Evolutionary conservation across 225 moss, liverwort and hornwort species (phyloP).

Genomic region (Thuidium tamariscinum): DNA sequence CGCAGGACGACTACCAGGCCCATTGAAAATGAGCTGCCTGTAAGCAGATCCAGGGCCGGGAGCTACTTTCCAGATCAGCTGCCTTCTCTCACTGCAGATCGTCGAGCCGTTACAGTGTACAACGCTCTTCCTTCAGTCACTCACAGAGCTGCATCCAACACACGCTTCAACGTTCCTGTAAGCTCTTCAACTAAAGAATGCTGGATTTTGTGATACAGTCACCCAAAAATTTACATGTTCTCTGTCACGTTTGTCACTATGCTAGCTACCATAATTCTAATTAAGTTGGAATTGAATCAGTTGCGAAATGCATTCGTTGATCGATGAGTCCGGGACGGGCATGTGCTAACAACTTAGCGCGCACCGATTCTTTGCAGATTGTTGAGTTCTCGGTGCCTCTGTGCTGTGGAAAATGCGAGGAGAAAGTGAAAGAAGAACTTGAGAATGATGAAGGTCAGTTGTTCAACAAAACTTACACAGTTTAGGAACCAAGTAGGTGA

Average conservation of each 20-base stretch:
- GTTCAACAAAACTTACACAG: not conserved
- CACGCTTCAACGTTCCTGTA: not conserved
- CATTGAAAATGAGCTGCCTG: not conserved
- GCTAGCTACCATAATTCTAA: too few relatives aligned
- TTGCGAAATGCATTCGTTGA: not conserved
- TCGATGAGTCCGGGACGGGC: too few relatives aligned
- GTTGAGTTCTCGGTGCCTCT: slow-evolving; percentile 35
- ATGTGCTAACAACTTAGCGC: not conserved
- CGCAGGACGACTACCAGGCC: not conserved
- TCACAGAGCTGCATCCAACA: not conserved
- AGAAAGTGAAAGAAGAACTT: slow-evolving; percentile 33
- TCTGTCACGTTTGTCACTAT: not conserved
- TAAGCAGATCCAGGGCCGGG: not conserved
- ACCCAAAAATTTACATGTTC: not conserved
- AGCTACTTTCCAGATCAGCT: not conserved
- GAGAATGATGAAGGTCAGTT: slow-evolving; percentile 16
- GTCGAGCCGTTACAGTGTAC: not conserved
- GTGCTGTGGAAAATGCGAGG: slow-evolving; percentile 29
- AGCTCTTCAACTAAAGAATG: not conserved
- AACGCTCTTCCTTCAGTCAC: not conserved
- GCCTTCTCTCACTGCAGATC: not conserved
- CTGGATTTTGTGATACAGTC: not conserved
- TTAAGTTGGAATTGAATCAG: too few relatives aligned
- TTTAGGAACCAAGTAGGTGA: not conserved
- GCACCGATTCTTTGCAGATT: not conserved